Evolutionary conservation across 2,329 filamentous ascomycete species (phyloP), one percentile per base, ranked within the genome.

Genomic region (Penicillium sp.): DNA sequence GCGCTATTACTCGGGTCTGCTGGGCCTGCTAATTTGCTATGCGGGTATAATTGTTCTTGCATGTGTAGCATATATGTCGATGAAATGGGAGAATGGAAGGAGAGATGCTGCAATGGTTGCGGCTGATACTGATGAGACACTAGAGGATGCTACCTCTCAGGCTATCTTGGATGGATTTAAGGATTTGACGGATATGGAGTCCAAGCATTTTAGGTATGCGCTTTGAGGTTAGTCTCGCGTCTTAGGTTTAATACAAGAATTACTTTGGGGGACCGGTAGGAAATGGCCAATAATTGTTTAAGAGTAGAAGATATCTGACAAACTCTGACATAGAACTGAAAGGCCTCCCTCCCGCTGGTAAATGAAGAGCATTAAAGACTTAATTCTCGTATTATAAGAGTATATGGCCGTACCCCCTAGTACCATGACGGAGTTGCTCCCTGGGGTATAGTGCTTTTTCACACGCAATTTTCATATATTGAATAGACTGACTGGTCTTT

Each of bases 1-100:
- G 1, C 63, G 72, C 6, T 75, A 76, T 38, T 69, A 66, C 35
- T 72, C 71, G 3, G 73, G 73, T 2, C 54, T 75, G n/a, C 67
- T 66, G 2, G 73, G 69, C 0, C 55, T 75, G 17, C 64, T 72
- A 17, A 61, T 67, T 28, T 74, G 70, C 48, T 75, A 75, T 53
- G 70, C 68, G 4, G 71, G 65, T 0, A 70, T 75, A 34, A 64
- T 74, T 35, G 60, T 67, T 0, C 52, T 73, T 2, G 60, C 61
- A 5, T 43, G 48, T 7, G 45, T 63, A 3, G 53, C 54, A 2
- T 67, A 67, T 40, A 44, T 51, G 0, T 50, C 46, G 5, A 64
- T 63, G 61, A 57, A 51, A 41, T 56, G 56, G 47, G 58, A 64
- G 41, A 66, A 66, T 49, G 24, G 34, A 13, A 51, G 60, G 13